Conservation (phyloP, 345 rosid species). For the Acer saccharum region DNA sequence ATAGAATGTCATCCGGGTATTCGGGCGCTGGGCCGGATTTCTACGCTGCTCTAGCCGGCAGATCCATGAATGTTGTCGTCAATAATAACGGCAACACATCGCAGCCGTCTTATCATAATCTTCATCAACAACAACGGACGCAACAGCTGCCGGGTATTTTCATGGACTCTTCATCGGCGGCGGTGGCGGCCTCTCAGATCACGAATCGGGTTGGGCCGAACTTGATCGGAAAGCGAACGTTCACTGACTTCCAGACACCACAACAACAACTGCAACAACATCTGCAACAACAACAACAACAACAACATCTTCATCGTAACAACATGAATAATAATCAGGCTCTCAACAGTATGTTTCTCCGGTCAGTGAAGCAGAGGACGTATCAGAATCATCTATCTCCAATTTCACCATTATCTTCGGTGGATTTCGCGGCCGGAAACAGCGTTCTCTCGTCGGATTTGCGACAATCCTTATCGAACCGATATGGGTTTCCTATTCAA, state of each 20-base stretch:
- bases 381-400: conserved; percentile 49
- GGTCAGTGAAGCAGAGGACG: conserved; percentile 77
- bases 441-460: conserved; percentile 13
- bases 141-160: conserved; percentile 58
- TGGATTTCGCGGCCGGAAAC: conserved; percentile 40
- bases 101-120: conserved; percentile 27
- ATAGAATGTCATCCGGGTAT: conserved; percentile 77
- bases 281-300: conserved; percentile 32
- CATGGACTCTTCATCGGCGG: conserved; percentile 43
- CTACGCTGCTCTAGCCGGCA: conserved; percentile 48
- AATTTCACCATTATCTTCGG: conserved; percentile 44
- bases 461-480: conserved; percentile 25
- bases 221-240: conserved; percentile 65
- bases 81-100: conserved; percentile 28
- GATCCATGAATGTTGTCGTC: conserved; percentile 46
- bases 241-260: conserved; percentile 64
- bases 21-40: conserved; percentile 70
- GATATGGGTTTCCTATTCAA: conserved; percentile 47
- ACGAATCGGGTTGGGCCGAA: conserved; percentile 38
- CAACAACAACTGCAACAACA: conserved; percentile 34
- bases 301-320: conserved; percentile 9
- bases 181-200: conserved; percentile 43
- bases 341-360: conserved; percentile 48
- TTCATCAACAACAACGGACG: conserved; percentile 22
- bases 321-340: conserved; percentile 34